Conservation (phyloP, 495 filamentous ascomycete species). For the Aspergillus egyptiacus region DNA sequence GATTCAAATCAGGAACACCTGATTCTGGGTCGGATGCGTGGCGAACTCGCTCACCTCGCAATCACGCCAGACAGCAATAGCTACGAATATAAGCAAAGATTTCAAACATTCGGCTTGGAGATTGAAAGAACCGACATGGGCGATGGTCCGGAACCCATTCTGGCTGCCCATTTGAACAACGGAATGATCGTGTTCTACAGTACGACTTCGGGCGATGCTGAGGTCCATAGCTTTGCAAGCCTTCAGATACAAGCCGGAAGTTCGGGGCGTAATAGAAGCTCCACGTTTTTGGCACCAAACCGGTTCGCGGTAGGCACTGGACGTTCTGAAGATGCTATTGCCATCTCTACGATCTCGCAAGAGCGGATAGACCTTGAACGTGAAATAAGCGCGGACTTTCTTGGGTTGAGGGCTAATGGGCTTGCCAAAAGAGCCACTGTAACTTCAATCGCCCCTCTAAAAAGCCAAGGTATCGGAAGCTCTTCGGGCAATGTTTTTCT, state of each 20-base stretch:
- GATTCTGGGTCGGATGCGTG: conserved; percentile 36
- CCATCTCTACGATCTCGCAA: conserved; percentile 44
- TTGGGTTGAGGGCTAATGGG: conserved; percentile 24
- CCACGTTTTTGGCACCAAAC: conserved; percentile 45
- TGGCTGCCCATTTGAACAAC: conserved; percentile 44
- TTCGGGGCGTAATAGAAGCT: conserved; percentile 38
- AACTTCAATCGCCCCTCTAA: conserved; percentile 49
- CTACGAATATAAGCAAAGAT: conserved; percentile 29
- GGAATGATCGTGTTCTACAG: conserved; percentile 43
- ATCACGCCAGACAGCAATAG: conserved; percentile 24
- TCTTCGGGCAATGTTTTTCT: conserved; percentile 50
- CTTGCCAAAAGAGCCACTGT: conserved; percentile 29
- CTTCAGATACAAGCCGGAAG: conserved; percentile 25
- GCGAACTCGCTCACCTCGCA: conserved; percentile 34
- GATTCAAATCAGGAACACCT: conserved; percentile 28
- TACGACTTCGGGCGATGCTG: conserved; percentile 23
- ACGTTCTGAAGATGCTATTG: conserved; percentile 36
- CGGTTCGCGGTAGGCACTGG: conserved; percentile 49
- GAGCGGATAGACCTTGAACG: conserved; percentile 33
- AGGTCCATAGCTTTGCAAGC: conserved; percentile 35
- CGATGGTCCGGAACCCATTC: conserved; percentile 27
- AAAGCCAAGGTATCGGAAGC: conserved; percentile 23
- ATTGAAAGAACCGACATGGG: conserved; percentile 32
- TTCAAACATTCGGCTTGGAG: conserved; percentile 25
- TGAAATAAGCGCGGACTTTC: conserved; percentile 25